phyloP scores from a whole-genome alignment of 2,329 filamentous ascomycete species.

The Trichoderma sp. region DNA sequence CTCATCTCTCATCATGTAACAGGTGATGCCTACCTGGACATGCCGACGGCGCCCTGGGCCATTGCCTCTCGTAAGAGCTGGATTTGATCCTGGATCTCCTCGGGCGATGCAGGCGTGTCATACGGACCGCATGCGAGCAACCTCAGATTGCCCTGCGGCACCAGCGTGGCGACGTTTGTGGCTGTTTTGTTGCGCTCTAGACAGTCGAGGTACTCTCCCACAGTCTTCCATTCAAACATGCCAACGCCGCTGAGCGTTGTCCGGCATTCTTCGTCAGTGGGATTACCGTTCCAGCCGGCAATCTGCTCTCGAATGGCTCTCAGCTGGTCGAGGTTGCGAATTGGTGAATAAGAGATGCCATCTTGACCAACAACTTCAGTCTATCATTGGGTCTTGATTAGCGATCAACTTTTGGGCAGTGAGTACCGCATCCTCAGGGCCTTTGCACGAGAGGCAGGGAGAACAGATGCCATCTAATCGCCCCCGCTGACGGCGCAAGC shows the following conservation, averaged over 20 bases:
- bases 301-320: constrained; percentile 34
- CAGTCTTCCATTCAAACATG: constrained; percentile 33
- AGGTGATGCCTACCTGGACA: constrained; percentile 32
- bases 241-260: constrained; percentile 28
- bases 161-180: constrained; percentile 35
- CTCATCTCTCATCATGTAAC: too few species aligned
- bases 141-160: constrained; percentile 34
- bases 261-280: constrained; percentile 33
- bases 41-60: constrained; percentile 33
- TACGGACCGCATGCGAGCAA: constrained; percentile 34
- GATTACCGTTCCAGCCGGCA: constrained; percentile 36
- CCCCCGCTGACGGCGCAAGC: not conserved
- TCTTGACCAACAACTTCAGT: constrained; percentile 35
- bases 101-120: constrained; percentile 30
- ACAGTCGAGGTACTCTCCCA: constrained; percentile 34
- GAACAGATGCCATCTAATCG: not conserved
- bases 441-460: not conserved
- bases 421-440: not conserved
- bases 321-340: constrained; percentile 30
- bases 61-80: constrained; percentile 32
- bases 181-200: constrained; percentile 33
- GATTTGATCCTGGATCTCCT: constrained; percentile 33
- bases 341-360: constrained; percentile 34
- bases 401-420: not conserved
- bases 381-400: constrained; percentile 18